Percentiles rank a stretch among this genome's conserved stretches.
These are phyloP conservation scores for Ganoderma sinense DNA, from an alignment of 1,284 basidiomycete species.

Conservation along the genomic window DNA sequence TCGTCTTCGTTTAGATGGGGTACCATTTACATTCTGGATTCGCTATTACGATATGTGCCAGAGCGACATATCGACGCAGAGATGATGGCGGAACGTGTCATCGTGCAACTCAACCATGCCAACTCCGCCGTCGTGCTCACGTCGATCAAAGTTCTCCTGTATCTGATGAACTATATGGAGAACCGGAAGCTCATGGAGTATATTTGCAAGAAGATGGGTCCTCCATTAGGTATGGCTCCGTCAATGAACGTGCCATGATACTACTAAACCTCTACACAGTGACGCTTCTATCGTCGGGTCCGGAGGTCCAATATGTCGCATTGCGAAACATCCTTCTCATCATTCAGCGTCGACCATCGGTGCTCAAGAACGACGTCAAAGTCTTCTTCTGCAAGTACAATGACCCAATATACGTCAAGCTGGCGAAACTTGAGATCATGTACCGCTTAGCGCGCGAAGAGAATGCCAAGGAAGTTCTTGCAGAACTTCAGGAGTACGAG, in stretches of 20 bases:
- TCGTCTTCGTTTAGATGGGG: constrained; percentile 81
- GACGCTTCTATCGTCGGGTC: constrained; percentile 92
- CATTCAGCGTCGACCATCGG: constrained; percentile 92
- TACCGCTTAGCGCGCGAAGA: constrained; percentile 92
- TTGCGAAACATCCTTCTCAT: constrained; percentile 96
- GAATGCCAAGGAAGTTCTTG: constrained; percentile 91
- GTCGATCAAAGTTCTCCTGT: constrained; percentile 94
- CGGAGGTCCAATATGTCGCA: constrained; percentile 98
- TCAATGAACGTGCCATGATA: not conserved
- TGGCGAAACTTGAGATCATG: constrained; percentile 99
- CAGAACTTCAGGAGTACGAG: constrained; percentile 91
- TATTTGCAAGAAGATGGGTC: constrained; percentile 97
- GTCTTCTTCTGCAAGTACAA: constrained; percentile 99
- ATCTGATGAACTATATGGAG: constrained; percentile 99
- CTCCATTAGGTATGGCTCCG: constrained; percentile 79
- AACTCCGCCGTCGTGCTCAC: constrained; percentile 96
- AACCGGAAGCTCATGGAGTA: constrained; percentile 85
- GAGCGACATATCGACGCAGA: constrained; percentile 90
- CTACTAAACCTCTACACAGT: constrained; percentile 56
- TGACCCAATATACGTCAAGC: constrained; percentile 98
- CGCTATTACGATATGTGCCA: constrained; percentile 92
- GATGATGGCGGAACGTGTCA: constrained; percentile 92
- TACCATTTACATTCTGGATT: constrained; percentile 98
- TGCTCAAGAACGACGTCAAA: constrained; percentile 96
- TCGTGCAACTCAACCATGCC: constrained; percentile 90